phyloP scores from a whole-genome alignment of 2,329 filamentous ascomycete genomes.

The Zasmidium angulare region DNA sequence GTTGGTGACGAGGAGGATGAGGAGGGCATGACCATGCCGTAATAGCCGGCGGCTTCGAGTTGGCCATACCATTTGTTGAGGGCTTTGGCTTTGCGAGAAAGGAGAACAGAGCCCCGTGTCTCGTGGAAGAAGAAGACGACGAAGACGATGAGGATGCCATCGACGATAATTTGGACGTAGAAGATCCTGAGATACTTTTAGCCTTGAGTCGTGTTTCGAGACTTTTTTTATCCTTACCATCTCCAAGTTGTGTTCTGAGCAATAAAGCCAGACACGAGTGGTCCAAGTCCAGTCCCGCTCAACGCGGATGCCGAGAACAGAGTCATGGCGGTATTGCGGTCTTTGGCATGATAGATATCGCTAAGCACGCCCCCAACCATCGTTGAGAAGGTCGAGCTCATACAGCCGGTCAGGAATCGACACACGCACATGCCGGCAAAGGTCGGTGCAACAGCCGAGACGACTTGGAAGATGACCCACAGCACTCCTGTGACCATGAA shows the following conservation, averaged over 20 bases:
- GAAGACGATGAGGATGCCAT: conserved; percentile 61
- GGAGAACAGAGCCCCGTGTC: conserved; percentile 75
- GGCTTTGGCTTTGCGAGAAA: conserved; percentile 70
- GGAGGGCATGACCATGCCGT: conserved; percentile 51
- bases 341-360: conserved; percentile 76
- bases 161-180: conserved; percentile 76
- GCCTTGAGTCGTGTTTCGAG: conserved; percentile 59
- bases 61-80: conserved; percentile 79
- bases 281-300: conserved; percentile 76
- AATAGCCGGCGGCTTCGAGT: conserved; percentile 65
- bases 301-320: conserved; percentile 79
- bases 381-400: conserved; percentile 76
- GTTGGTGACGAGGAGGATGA: conserved; percentile 29
- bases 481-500: conserved; percentile 72
- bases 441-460: conserved; percentile 68
- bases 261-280: conserved; percentile 69
- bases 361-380: conserved; percentile 91
- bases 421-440: conserved; percentile 73
- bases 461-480: conserved; percentile 69
- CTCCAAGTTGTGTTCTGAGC: conserved; percentile 69
- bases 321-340: conserved; percentile 86
- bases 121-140: conserved; percentile 75
- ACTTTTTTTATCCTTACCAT: conserved; percentile 63
- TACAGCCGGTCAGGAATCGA: conserved; percentile 75
- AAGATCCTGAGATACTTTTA: conserved; percentile 59